Percentiles rank a stretch among this genome's conserved stretches.
phyloP scores from a whole-genome alignment of 257 asterid genomes.

The Knoxia roxburghii region DNA sequence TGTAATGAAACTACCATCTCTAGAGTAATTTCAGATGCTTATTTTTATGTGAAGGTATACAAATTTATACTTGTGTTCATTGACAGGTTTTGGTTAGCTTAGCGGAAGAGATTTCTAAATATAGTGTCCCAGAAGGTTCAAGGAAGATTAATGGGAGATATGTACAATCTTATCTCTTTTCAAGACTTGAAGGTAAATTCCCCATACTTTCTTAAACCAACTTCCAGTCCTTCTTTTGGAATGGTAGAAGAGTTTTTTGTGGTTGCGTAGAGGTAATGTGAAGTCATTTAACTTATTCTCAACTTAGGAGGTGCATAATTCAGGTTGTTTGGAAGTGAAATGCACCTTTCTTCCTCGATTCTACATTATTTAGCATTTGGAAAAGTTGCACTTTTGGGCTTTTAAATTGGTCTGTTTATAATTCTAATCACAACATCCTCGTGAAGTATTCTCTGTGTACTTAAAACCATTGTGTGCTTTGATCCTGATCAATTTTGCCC shows the following conservation, averaged over 20 bases:
- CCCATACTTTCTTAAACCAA: constrained; percentile 4
- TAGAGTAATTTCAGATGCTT: background rate
- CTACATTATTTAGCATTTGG: background rate
- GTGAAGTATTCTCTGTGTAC: background rate
- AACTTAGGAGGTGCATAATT: background rate
- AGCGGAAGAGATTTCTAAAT: constrained; percentile 66
- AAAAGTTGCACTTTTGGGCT: no score
- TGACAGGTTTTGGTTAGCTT: constrained; percentile 64
- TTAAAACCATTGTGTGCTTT: background rate
- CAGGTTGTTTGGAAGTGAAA: background rate
- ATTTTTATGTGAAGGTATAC: background rate
- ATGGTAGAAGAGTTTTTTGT: background rate
- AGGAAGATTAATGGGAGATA: constrained; percentile 82
- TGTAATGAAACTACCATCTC: background rate
- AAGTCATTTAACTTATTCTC: background rate
- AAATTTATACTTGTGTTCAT: background rate
- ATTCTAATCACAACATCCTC: background rate
- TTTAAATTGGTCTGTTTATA: background rate
- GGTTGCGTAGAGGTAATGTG: background rate
- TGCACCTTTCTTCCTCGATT: background rate
- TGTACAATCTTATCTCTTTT: constrained; percentile 71
- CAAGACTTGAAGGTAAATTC: constrained; percentile 56
- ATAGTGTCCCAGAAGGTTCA: constrained; percentile 63
- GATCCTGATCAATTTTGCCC: constrained; percentile 13
- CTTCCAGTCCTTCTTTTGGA: no score